These are phyloP conservation scores for Cenococcum geophilum DNA, from an alignment of 495 filamentous ascomycete species.

Conservation along the genomic window DNA sequence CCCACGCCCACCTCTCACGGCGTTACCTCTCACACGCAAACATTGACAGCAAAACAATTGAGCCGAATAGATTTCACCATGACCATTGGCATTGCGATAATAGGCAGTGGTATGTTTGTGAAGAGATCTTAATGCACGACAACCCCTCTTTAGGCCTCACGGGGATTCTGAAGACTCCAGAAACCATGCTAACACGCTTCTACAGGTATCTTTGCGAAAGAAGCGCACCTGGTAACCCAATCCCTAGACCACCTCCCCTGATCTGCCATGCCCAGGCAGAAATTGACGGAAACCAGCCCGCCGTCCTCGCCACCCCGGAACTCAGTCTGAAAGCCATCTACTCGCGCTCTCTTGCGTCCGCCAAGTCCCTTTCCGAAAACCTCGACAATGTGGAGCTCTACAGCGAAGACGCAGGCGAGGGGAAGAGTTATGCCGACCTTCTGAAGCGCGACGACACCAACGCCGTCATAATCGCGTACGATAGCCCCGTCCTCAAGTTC, in stretches of 20 bases:
- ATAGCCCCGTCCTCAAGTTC: background rate
- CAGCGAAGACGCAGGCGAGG: constrained; percentile 55
- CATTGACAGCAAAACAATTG: background rate
- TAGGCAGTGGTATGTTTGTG: constrained; percentile 57
- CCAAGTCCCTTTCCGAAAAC: constrained; percentile 24
- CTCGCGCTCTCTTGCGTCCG: constrained; percentile 39
- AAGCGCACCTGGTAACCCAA: constrained; percentile 40
- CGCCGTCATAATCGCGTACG: constrained; percentile 62
- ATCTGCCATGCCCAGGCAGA: background rate
- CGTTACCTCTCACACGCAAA: no score
- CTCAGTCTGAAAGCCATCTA: constrained; percentile 41
- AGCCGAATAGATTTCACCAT: constrained; percentile 2
- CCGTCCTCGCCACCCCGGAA: constrained; percentile 37
- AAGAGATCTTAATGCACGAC: constrained; percentile 62
- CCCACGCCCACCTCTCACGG: no score
- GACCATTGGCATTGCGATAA: constrained; percentile 56
- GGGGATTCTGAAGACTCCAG: no score
- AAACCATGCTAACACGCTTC: background rate
- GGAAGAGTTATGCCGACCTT: constrained; percentile 53
- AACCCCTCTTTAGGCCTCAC: constrained; percentile 15
- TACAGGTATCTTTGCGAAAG: constrained; percentile 43
- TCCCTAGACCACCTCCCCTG: background rate
- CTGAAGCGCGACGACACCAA: constrained; percentile 58
- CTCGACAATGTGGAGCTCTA: constrained; percentile 40
- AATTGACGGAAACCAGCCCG: constrained; percentile 40